Base-by-base conservation (phyloP, 306 rosid species). In the Aeschynomene evenia region DNA sequence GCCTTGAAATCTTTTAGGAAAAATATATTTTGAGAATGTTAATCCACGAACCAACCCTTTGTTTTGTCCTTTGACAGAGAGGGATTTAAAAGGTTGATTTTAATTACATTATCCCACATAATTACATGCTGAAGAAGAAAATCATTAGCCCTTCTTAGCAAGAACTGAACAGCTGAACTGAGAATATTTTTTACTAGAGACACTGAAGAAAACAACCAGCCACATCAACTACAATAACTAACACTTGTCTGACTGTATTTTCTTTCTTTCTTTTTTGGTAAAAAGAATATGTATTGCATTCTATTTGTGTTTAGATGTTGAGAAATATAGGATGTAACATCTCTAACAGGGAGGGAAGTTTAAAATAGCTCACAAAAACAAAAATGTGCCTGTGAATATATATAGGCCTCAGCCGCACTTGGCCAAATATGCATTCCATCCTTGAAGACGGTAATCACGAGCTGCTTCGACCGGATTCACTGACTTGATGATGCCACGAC, bases 401-500 rank as follows among this genome's bases (percentile, higher is more conserved):
- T 31, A 42, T 9, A 52, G 43, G 14, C 11, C 24, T 80, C 76
- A 85, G 21, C 53, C 66, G 77, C 85, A 82, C 79, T 85, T 90
- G 0, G 82, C 81, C 75, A 90, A 61, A 73, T 94, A 94, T 9
- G 97, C 96, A 63, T 68, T 79, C 98, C 98, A 90, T 76, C 95
- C 96, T 77, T 87, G 88, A 68, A 82, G 72, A 52, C 97, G 88
- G 64, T 94, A 94, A 52, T 90, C 87, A 0, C 54, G 84, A 68
- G 96, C 97, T 31, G 78, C 85, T 31, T 81, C 84, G 0, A 80
- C 84, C 0, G 92, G 97, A 79, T 90, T 82, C 26, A 21, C 72
- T 5, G 96, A 90, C 83, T 87, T 94, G 64, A 94, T 84, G 68
- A 94, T 94, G 74, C 97, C 92, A 0, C 91, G 96, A 4, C 98